These are phyloP conservation scores for Paratinospora sagittata DNA, from an alignment of 164 flowering plant genomes.

Conservation along the genomic window DNA sequence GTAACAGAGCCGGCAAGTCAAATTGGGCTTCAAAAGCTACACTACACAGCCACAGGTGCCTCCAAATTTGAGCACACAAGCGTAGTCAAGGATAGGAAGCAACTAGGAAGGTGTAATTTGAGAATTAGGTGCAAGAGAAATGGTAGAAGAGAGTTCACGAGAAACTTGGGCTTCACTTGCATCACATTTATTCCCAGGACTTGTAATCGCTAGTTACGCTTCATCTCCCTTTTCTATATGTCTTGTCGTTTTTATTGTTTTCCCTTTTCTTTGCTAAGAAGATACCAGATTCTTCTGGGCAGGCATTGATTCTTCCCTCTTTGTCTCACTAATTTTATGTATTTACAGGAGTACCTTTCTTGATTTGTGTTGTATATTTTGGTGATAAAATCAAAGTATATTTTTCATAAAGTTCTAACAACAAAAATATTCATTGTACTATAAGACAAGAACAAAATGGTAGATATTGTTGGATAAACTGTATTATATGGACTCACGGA, in stretches of 20 bases:
- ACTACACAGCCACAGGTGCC: no score
- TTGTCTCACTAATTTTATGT: background rate
- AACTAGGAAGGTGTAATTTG: background rate
- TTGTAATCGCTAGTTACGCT: background rate
- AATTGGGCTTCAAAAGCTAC: background rate
- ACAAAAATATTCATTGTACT: no score
- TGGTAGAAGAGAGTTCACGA: conserved; percentile 18
- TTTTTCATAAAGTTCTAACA: no score
- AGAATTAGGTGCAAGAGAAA: background rate
- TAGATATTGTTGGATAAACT: no score
- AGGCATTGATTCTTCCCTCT: background rate
- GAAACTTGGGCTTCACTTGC: conserved; percentile 16
- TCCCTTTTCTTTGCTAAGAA: background rate
- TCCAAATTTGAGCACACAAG: background rate
- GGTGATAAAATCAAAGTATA: no score
- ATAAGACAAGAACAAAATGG: no score
- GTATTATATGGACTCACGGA: no score
- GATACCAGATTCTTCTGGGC: background rate
- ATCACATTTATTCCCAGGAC: background rate
- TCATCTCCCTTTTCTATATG: background rate
- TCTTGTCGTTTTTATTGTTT: background rate
- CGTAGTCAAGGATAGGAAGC: no score
- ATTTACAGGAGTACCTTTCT: no score
- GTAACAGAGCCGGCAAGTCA: background rate
- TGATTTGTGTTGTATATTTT: no score